phyloP scores from a whole-genome alignment of 345 rosid genomes.

The Eutrema yunnanense region DNA sequence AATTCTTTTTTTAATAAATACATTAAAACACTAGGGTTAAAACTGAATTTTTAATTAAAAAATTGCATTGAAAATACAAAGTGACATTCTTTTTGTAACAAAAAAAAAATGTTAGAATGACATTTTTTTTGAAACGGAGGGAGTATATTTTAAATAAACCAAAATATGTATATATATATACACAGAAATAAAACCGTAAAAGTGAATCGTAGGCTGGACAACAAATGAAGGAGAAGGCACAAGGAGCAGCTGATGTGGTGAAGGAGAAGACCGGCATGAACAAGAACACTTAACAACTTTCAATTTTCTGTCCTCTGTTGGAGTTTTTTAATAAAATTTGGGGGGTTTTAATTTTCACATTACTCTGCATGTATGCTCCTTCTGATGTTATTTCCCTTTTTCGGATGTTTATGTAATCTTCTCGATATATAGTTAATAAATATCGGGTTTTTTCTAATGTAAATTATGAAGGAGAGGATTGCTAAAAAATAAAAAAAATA shows the following conservation, averaged over 20 bases:
- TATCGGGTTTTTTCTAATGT: background rate
- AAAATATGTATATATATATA: background rate
- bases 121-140: too few species aligned
- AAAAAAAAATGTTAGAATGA: too few species aligned
- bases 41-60: too few species aligned
- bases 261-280: constrained; percentile 60
- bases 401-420: constrained; percentile 11
- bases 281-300: constrained; percentile 20
- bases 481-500: too few species aligned
- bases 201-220: constrained; percentile 42
- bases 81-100: too few species aligned
- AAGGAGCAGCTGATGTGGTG: constrained; percentile 67
- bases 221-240: constrained; percentile 52
- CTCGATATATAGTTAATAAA: background rate
- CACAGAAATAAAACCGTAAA: background rate
- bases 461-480: too few species aligned
- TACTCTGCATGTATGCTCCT: background rate
- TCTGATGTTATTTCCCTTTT: background rate
- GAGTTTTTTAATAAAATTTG: constrained; percentile 10
- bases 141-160: background rate
- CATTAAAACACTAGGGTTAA: too few species aligned
- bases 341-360: constrained; percentile 4
- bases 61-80: too few species aligned
- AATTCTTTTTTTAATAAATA: too few species aligned
- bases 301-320: background rate